Evolutionary conservation across 495 filamentous ascomycete species (phyloP), one percentile per base, ranked within the genome.

Genomic region (Xylaria intraflava): DNA sequence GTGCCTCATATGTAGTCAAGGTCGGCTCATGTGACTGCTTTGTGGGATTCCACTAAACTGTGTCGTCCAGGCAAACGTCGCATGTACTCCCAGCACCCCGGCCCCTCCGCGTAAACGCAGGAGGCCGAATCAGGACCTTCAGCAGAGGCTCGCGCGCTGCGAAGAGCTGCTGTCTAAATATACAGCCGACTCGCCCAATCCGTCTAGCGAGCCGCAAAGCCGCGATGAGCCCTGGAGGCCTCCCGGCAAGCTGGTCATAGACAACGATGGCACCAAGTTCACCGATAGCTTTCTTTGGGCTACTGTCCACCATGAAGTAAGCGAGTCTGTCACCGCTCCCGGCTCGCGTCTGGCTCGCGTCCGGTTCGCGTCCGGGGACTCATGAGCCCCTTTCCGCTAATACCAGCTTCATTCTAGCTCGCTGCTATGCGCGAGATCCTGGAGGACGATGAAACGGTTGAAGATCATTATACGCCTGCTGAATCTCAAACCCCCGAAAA

Each of bases 111-210:
- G 72, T 35, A 76, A 76, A 60, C 70, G 75, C 10, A 52, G 69
- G 53, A 58, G 71, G 19, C 73, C 75, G 9, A 72, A 76, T 54
- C 75, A 78, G 49, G 75, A 74, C 50, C 61, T 78, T 6, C 71
- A 76, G 46, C 73, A 78, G 58, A 64, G 73, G 16, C 61, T 78
- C 9, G 70, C 71, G 12, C 63, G 74, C n/a, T 77, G 74, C 41
- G 74, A 77, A 56, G 72, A 72, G 42, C 53, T 77, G 29, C 58
- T 77, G 4, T 72, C 69, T 47, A 66, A 75, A 52, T 75, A 77
- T 56, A 72, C 70, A 0, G 68, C 65, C 2, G 64, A 66, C 31
- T 68, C 69, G 51, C 69, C 68, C 3, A 58, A 65, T 4, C 50
- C 47, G 30, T 43, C 65, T 9, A 33, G 31, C 26, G 61, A 58